Evolutionary conservation across 331 rosid species (phyloP), one percentile per base, ranked within the genome.

Genomic region (Quercus lobata): DNA sequence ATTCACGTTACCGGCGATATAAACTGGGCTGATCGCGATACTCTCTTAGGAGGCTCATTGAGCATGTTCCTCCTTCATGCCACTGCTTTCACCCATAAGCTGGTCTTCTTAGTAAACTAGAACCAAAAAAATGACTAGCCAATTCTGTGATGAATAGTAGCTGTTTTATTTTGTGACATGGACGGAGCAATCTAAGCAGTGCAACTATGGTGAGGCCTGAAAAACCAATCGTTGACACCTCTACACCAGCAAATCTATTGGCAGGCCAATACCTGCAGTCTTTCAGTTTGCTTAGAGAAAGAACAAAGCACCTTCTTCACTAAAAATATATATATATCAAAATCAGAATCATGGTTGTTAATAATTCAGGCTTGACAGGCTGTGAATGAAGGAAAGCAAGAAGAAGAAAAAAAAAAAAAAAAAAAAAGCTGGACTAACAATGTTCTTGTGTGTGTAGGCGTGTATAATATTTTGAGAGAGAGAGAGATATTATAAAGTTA

Each of bases 301-400:
- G 84, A 82, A 84, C 79, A 86, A 85, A 81, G 85, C 77, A 76
- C 78, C 63, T 34, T 44, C 49, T 77, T 76, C 77, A 52, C 72
- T 69, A 21, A 61, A 77, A 76, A 41, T 2, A 29, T 27, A 27
- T 27, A 41, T 41, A 41, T 41, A 41, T 41, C 12, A 41, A 77
- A 82, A 80, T 56, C 80, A 57, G 71, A 87, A 86, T 82, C 85
- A 78, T 74, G 85, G 76, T 66, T 66, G 76, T 85, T 92, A 91
- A 92, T 94, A 88, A 94, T 92, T 91, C 86, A 81, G 85, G 83
- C 73, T 81, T 89, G 97, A 92, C 97, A 92, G 98, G 87, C 97
- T 94, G 98, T 92, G 91, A 84, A 75, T 76, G 84, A 82, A 62
- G 87, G 81, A 79, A 82, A 61, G 87, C 80, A 79, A 81, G 80